Conservation (phyloP, 331 rosid species). For the Malus hybrid region DNA sequence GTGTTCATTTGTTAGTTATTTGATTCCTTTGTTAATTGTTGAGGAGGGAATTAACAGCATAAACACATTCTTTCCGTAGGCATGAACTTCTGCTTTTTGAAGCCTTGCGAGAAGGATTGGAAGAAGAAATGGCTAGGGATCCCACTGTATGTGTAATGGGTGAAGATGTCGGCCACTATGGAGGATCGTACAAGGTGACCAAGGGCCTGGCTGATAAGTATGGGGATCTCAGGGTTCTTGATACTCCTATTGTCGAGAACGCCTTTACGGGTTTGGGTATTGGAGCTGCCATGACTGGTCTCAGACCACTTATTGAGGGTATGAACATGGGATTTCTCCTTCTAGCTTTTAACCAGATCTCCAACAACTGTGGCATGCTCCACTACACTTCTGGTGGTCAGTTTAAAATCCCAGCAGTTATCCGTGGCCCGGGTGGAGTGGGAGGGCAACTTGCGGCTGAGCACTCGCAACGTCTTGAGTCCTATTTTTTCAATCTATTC, state of each 20-base stretch:
- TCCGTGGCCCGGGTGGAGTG: constrained; percentile 99
- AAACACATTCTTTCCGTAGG: constrained; percentile 30
- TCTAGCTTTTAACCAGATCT: constrained; percentile 91
- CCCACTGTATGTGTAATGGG: constrained; percentile 75
- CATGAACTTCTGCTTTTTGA: constrained; percentile 87
- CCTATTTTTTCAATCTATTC: constrained; percentile 91
- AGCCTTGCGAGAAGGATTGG: constrained; percentile 92
- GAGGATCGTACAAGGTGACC: constrained; percentile 95
- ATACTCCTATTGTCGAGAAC: constrained; percentile 95
- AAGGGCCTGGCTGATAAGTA: constrained; percentile 69
- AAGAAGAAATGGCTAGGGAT: constrained; percentile 91
- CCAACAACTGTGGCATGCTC: constrained; percentile 99
- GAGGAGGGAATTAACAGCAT: constrained; percentile 6
- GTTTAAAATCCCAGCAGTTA: constrained; percentile 85
- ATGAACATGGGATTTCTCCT: constrained; percentile 99
- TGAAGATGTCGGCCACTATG: constrained; percentile 95
- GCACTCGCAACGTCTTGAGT: constrained; percentile 89
- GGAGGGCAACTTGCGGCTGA: constrained; percentile 98
- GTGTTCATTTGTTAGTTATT: neutral
- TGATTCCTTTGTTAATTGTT: neutral
- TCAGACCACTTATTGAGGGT: constrained; percentile 89
- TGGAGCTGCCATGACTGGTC: constrained; percentile 99
- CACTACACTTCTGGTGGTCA: constrained; percentile 98
- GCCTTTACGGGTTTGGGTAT: constrained; percentile 93
- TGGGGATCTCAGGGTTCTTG: constrained; percentile 92